A percentile compares a stretch with the other conserved stretches of the same genome.
These are phyloP conservation scores for Auriscalpium orientale DNA, from an alignment of 768 basidiomycete genomes.

Conservation along the genomic window DNA sequence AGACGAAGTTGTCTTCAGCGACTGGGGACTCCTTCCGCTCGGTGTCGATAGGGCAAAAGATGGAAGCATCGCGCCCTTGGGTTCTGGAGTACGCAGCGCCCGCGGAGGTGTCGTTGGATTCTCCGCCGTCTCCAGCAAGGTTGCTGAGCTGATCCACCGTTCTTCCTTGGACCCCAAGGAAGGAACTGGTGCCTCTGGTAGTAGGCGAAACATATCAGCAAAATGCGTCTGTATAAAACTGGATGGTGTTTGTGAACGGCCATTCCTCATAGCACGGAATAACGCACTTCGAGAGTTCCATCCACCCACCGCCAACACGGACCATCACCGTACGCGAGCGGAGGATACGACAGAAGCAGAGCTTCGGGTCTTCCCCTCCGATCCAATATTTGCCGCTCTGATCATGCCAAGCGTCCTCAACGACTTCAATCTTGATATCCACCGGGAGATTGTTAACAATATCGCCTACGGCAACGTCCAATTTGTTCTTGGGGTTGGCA, in stretches of 20 bases:
- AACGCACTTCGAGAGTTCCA: slow-evolving; percentile 80
- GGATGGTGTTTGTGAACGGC: background rate
- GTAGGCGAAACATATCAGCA: slow-evolving; percentile 71
- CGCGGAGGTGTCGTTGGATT: slow-evolving; percentile 27
- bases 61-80: slow-evolving; percentile 46
- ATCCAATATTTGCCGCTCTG: slow-evolving; percentile 97
- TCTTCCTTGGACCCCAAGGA: slow-evolving; percentile 46
- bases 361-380: slow-evolving; percentile 80
- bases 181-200: slow-evolving; percentile 49
- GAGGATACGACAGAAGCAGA: slow-evolving; percentile 88
- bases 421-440: slow-evolving; percentile 74
- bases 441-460: slow-evolving; percentile 86
- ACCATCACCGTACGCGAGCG: slow-evolving; percentile 95
- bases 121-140: slow-evolving; percentile 52
- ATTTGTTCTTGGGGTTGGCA: slow-evolving; percentile 82
- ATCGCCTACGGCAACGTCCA: slow-evolving; percentile 88
- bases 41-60: slow-evolving; percentile 56
- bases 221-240: slow-evolving; percentile 78
- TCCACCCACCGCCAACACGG: slow-evolving; percentile 92
- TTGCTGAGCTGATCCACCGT: slow-evolving; percentile 79
- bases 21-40: slow-evolving; percentile 36
- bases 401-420: slow-evolving; percentile 82
- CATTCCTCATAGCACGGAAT: background rate
- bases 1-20: slow-evolving; percentile 44
- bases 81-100: slow-evolving; percentile 64